Evolutionary conservation across 495 filamentous ascomycete genomes (phyloP), one percentile per base, ranked within the genome.

Genomic region (Penicillium herquei): DNA sequence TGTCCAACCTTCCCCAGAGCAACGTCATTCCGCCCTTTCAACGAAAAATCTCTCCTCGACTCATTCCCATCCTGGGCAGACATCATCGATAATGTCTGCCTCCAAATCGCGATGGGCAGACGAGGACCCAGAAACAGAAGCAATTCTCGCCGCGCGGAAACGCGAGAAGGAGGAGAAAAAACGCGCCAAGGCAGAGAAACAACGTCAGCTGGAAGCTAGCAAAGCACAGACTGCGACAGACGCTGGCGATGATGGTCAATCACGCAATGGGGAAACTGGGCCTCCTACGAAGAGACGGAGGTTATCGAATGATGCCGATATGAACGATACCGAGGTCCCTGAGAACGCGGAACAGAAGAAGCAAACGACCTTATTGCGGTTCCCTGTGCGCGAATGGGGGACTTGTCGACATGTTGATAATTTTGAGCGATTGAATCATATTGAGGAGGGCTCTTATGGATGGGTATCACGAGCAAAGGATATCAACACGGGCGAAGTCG

Each of bases 381-480:
- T 93, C 68, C 81, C 86, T 21, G 73, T 78, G 43, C 79, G 79
- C 17, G 74, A 78, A 69, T 95, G 92, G 82, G 82, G 83, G 35
- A 84, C 83, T 40, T 90, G 88, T 64, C 80, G 91, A 59, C 87
- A 89, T 75, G 87, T 96, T 45, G 87, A 93, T 68, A 87, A 92
- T 67, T 98, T 92, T 70, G 90, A 96, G 68, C 86, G 86, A 55
- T 75, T 98, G 56, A 98, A 98, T 64, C 88, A 94, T 71, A 98
- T 98, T 64, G 94, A 98, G 68, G 94, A 98, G 70, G 94, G 94
- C 49, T 88, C 90, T 1, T 98, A 98, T 73, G 94, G 94, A 49
- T 92, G 86, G 84, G 94, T 98, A 4, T 92, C 93, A 39, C 77
- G 94, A 30, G 94, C 93, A 7, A 84, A 78, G 56, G 91, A 96